Evolutionary conservation across 2,329 filamentous ascomycete genomes (phyloP), one percentile per base, ranked within the genome.

Genomic region (Clathrospora elynae): DNA sequence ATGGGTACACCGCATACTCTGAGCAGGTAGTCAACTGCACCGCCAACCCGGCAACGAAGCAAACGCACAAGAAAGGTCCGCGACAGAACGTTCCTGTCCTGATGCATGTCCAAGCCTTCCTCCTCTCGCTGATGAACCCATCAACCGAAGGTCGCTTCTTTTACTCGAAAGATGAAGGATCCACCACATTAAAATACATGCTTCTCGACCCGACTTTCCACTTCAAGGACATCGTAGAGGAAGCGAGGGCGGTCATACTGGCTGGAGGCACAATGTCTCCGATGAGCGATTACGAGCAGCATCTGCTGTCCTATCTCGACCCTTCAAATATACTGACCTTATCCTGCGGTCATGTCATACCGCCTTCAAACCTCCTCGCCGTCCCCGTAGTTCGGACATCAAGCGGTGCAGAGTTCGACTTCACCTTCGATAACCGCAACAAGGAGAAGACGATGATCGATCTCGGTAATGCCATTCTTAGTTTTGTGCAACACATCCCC

Each of bases 181-280:
- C 82, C 28, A 76, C 89, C 12, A 76, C 79, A 14, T 73, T 97
- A 9, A 90, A 85, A 29, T 99, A 96, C 66, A 82, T 96, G 57
- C 80, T 99, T 4, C 80, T 99, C 1, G 93, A 96, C 20, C 92
- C 93, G 0, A 91, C 91, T 0, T 85, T 92, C 59, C 89, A 95
- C 55, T 97, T 99, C 70, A 86, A 86, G 6, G 87, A 91, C 8
- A 87, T 97, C 36, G 89, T 92, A 2, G 84, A 88, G 19, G 84
- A 87, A 49, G 90, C 93, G 0, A 80, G 90, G 44, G 88, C 92
- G 2, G 87, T 99, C 3, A 86, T 99, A 28, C 76, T 99, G 3
- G 93, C 91, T 0, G 93, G 93, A 44, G 93, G 93, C 14, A 99
- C 93, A 17, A 97, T 99, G 93, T 95, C 93, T 2, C 93, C 93